phyloP scores from a whole-genome alignment of 1,284 basidiomycete species.

The Pyrrhoderma lamaoense region DNA sequence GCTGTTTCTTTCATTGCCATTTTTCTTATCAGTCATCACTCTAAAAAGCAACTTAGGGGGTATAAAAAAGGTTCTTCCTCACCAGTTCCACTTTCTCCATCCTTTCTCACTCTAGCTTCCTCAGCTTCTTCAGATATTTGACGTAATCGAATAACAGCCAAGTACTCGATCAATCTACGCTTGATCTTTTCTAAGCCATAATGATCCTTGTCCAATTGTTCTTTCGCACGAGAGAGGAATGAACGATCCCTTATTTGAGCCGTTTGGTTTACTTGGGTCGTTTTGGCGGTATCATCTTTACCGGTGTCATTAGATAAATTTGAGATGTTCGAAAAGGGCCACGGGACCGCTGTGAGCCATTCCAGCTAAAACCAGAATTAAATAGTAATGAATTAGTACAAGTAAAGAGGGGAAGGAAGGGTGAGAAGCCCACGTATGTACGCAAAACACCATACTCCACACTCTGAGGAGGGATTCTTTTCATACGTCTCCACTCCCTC shows the following conservation, averaged over 20 bases:
- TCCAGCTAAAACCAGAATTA: slow-evolving; percentile 49
- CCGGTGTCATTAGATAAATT: neutral
- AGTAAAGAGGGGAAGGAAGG: too few relatives aligned
- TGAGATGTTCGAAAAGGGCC: slow-evolving; percentile 37
- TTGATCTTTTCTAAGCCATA: slow-evolving; percentile 88
- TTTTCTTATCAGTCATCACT: too few relatives aligned
- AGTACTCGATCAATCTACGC: slow-evolving; percentile 83
- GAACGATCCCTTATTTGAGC: slow-evolving; percentile 37
- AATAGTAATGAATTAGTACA: neutral
- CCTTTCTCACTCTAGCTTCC: slow-evolving; percentile 1
- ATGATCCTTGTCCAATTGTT: slow-evolving; percentile 81
- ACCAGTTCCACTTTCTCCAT: slow-evolving; percentile 23
- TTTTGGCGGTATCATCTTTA: slow-evolving; percentile 23
- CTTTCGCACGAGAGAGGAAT: slow-evolving; percentile 58
- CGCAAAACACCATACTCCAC: slow-evolving; percentile 75
- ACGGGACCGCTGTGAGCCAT: slow-evolving; percentile 78
- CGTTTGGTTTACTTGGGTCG: too few relatives aligned
- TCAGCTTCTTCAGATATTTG: slow-evolving; percentile 43
- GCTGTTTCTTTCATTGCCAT: too few relatives aligned
- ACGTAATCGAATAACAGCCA: slow-evolving; percentile 79
- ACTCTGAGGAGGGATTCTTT: slow-evolving; percentile 67
- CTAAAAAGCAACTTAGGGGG: too few relatives aligned
- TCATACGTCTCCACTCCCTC: slow-evolving; percentile 71
- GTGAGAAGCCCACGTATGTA: slow-evolving; percentile 54
- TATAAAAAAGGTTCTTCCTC: neutral